These are phyloP conservation scores for Chlorella vulgaris DNA, from an alignment of 139 green algal genomes.

Conservation along the genomic window DNA sequence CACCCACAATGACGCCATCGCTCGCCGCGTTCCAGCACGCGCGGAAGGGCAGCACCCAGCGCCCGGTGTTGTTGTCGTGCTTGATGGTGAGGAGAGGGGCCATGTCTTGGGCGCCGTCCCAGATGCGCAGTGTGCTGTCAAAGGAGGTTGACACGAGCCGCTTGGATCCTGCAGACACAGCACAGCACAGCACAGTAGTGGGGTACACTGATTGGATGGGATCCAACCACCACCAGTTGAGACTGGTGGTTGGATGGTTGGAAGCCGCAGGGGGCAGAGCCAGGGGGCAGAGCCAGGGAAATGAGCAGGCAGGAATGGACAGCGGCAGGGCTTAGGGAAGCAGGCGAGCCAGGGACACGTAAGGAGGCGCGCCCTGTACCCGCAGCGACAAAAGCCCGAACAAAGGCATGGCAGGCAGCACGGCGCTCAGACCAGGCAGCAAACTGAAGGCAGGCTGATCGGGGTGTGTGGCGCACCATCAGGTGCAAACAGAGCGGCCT, in stretches of 20 bases:
- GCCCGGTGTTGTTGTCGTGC: slow-evolving; percentile 75
- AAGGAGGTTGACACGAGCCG: slow-evolving; percentile 65
- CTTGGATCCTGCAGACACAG: slow-evolving; percentile 44
- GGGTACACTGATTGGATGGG: too few relatives aligned
- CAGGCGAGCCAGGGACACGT: too few relatives aligned
- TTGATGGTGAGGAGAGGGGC: slow-evolving; percentile 23
- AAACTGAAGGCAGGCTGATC: too few relatives aligned
- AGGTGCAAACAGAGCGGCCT: slow-evolving; percentile 67
- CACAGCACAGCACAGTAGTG: background rate
- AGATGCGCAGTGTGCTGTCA: slow-evolving; percentile 75
- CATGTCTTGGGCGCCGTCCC: slow-evolving; percentile 49
- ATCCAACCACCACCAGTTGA: too few relatives aligned
- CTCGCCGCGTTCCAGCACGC: slow-evolving; percentile 27
- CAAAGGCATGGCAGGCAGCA: too few relatives aligned
- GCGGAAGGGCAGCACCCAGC: slow-evolving; percentile 48
- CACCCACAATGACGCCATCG: slow-evolving; percentile 46
- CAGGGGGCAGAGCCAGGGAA: background rate
- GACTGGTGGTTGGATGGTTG: background rate
- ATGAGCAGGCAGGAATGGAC: background rate
- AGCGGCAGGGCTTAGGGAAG: too few relatives aligned
- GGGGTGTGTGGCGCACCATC: too few relatives aligned
- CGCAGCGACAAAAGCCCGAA: too few relatives aligned
- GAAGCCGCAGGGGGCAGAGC: background rate
- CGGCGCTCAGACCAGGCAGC: too few relatives aligned
- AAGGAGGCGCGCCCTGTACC: too few relatives aligned